Evolutionary conservation across 2,329 filamentous ascomycete species (phyloP).

Genomic region (Trichoderma harzianum): DNA sequence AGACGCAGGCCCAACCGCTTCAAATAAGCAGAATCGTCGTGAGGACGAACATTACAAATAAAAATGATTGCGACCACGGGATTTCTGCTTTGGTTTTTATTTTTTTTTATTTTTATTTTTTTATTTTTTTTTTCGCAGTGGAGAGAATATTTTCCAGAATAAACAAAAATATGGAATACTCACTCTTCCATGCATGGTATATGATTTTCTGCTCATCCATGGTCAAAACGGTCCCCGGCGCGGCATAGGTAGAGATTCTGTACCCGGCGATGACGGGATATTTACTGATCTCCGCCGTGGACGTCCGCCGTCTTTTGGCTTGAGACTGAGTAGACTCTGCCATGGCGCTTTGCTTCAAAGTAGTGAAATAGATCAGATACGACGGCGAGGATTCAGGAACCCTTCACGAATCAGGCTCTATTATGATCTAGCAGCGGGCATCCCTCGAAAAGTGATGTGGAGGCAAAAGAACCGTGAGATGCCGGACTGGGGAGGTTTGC

Average conservation of each 20-base stretch:
- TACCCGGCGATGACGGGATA: conserved; percentile 9
- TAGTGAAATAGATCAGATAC: no score
- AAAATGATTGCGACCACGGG: background rate
- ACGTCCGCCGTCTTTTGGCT: background rate
- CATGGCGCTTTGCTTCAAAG: background rate
- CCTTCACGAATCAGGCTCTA: background rate
- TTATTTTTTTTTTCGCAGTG: background rate
- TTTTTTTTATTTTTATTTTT: no score
- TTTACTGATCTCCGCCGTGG: background rate
- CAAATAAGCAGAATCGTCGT: background rate
- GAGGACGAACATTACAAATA: background rate
- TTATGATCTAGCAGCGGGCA: background rate
- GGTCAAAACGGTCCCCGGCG: background rate
- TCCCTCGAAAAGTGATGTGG: background rate
- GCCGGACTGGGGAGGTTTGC: background rate
- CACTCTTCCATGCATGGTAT: conserved; percentile 1
- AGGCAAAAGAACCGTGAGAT: background rate
- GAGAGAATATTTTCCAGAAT: background rate
- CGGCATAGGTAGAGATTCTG: conserved; percentile 1
- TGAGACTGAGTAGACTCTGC: background rate
- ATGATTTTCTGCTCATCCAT: conserved; percentile 3
- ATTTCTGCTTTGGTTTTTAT: background rate
- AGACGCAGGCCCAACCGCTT: background rate
- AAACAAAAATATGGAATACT: background rate
- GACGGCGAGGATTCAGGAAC: no score